Base-by-base conservation (phyloP, 2,329 filamentous ascomycete species). In the Ophiosphaerella narmari region DNA sequence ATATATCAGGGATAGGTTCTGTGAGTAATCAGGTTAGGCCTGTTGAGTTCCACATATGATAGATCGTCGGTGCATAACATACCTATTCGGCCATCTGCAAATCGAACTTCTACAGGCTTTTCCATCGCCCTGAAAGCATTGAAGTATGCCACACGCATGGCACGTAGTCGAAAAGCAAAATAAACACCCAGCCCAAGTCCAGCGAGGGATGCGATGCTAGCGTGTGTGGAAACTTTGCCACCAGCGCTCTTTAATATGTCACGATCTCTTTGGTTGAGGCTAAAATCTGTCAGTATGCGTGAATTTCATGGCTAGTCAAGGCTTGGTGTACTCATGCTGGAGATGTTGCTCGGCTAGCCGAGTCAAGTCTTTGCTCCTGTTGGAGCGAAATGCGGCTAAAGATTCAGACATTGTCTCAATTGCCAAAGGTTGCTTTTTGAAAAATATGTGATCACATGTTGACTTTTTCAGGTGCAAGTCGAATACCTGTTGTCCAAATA, bases 1-100 rank as follows among this genome's bases (percentile, higher is more conserved):
- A 82, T 32, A 88, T 72, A 58, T 89, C 84, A 0, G 86, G 86
- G 1, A 89, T 73, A 0, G 79, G 63, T 62, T 87, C 85, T 84
- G 60, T 9, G 32, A 33, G 9, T 7, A 1, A 6, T 37, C 33
- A 35, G 5, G 13, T 14, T 18, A 36, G 34, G 14, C n/a, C 8
- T 18, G 34, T 14, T 14, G 34, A 13, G 14, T 11, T 16, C 9
- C 14, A n/a, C 13, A 26, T 33, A 24, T 16, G 29, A 38, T 9
- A 21, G 7, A 16, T n/a, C 9, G 35, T 18, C n/a, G 18, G 11
- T 12, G 35, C 16, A 1, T 32, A 6, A 23, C 62, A 21, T 67
- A 84, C 83, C 80, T 43, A 79, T 79, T 14, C 84, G 75, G 0
- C 86, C 86, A 56, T 82, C 80, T 0, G 82, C 79, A 66, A 89